phyloP scores from a whole-genome alignment of 202 grass and related monocot species.

The Setaria italica region DNA sequence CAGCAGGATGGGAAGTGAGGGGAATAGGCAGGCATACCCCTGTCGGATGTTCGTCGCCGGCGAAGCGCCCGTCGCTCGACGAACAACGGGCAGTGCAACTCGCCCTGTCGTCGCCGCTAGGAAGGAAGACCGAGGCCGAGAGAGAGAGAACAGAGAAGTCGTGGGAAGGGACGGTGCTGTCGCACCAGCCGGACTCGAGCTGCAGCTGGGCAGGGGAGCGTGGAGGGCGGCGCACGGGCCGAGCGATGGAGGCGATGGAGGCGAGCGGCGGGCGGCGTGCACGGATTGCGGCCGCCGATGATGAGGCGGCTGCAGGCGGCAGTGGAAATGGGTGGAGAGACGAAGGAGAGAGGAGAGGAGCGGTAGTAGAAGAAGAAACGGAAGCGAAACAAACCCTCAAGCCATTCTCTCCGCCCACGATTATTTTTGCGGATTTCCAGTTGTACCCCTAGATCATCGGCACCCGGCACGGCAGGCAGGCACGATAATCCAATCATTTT shows the following conservation, averaged over 20 bases:
- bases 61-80: no score
- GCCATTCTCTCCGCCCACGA: not conserved
- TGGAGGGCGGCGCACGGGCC: not conserved
- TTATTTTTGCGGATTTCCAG: conserved; percentile 6
- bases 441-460: conserved; percentile 16
- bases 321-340: not conserved
- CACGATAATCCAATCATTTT: not conserved
- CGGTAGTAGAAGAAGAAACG: not conserved
- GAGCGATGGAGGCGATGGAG: not conserved
- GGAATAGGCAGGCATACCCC: no score
- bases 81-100: no score
- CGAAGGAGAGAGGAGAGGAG: not conserved
- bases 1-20: no score
- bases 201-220: no score
- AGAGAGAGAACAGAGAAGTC: no score
- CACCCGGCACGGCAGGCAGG: not conserved
- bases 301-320: conserved; percentile 2
- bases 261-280: not conserved
- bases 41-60: no score
- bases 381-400: not conserved
- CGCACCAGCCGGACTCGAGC: no score
- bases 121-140: no score
- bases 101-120: no score
- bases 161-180: no score
- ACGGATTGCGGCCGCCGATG: not conserved